Evolutionary conservation across 1,284 basidiomycete species (phyloP).

Genomic region (Leccinum subrobustum): DNA sequence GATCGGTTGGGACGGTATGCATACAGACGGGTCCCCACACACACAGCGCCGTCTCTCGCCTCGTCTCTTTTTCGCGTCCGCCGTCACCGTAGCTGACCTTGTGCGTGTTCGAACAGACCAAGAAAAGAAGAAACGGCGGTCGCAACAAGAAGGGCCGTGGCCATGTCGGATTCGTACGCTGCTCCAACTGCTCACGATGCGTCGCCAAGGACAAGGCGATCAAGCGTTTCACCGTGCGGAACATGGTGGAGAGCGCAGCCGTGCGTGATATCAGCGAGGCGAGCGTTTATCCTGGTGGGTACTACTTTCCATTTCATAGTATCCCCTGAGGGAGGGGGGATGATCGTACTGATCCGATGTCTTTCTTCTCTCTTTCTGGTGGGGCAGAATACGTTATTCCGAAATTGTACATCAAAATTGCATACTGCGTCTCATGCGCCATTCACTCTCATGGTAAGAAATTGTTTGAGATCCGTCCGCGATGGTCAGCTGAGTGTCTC

Average conservation of each 20-base stretch:
- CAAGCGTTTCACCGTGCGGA: conserved; percentile 99
- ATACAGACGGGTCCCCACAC: background rate
- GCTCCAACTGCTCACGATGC: conserved; percentile 97
- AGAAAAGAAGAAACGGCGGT: conserved; percentile 98
- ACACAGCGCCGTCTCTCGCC: background rate
- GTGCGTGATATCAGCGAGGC: conserved; percentile 98
- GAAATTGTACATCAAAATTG: conserved; percentile 99
- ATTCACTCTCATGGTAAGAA: conserved; percentile 95
- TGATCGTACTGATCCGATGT: background rate
- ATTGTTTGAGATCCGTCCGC: background rate
- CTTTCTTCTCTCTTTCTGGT: background rate
- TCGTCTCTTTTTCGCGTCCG: background rate
- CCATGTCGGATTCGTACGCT: conserved; percentile 91
- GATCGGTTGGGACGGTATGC: background rate
- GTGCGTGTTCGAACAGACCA: conserved; percentile 62
- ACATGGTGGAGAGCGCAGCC: conserved; percentile 99
- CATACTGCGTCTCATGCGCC: conserved; percentile 98
- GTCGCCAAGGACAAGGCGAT: conserved; percentile 99
- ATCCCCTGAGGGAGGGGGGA: background rate
- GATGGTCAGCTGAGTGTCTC: background rate
- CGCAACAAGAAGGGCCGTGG: conserved; percentile 99
- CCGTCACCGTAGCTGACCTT: conserved; percentile 6
- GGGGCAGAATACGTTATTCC: conserved; percentile 90
- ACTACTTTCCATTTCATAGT: background rate
- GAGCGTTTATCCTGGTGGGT: conserved; percentile 83